Percentiles rank a stretch among this genome's conserved stretches.
Conservation (phyloP, 768 basidiomycete genomes). For the Calvatia gigantea region DNA sequence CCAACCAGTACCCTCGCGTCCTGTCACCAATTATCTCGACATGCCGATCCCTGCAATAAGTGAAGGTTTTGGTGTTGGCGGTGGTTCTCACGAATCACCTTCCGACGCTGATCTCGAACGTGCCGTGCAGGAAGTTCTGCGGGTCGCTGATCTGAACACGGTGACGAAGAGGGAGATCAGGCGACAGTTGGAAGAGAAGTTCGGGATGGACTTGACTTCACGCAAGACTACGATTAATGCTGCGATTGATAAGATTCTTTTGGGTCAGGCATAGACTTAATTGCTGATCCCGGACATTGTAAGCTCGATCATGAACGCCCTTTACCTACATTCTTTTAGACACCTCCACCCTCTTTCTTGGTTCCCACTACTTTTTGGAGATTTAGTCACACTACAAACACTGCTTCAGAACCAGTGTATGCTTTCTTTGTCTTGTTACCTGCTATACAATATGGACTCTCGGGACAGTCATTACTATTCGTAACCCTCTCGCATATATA, state of each 20-base stretch:
- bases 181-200: constrained; percentile 75
- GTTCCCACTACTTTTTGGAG: background rate
- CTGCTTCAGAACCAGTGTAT: background rate
- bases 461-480: constrained; percentile 1
- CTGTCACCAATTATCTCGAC: constrained; percentile 75
- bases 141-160: constrained; percentile 78
- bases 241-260: constrained; percentile 68
- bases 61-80: constrained; percentile 39
- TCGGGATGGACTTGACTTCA: constrained; percentile 70
- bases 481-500: background rate
- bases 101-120: constrained; percentile 71
- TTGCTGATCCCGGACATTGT: background rate
- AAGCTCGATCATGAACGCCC: background rate
- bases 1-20: constrained; percentile 66
- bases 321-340: constrained; percentile 5
- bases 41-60: constrained; percentile 54
- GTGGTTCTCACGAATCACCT: constrained; percentile 41
- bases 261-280: constrained; percentile 36
- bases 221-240: constrained; percentile 75
- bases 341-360: background rate
- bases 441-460: constrained; percentile 3
- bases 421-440: constrained; percentile 1
- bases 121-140: constrained; percentile 70
- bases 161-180: constrained; percentile 93
- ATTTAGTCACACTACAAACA: constrained; percentile 7